A percentile compares a stretch with the other conserved stretches of the same genome.
Evolutionary conservation across 805 yeast genomes (phyloP).

Genomic region (Myxozyma neotropica): DNA sequence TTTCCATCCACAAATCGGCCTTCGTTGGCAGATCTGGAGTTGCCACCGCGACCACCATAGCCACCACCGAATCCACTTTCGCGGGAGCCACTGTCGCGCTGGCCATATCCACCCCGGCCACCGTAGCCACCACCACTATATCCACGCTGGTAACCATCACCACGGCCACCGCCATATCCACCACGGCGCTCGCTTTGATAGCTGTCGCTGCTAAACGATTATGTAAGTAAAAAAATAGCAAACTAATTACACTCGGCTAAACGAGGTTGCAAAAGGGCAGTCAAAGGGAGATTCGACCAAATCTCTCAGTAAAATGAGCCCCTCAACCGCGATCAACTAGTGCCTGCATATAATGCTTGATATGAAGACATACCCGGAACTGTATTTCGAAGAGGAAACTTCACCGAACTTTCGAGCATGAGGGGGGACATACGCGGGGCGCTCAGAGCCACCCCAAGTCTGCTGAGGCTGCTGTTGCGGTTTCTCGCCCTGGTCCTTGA

Average conservation of each 20-base stretch:
- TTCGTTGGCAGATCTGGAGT: slow-evolving; percentile 47
- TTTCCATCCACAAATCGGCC: slow-evolving; percentile 88
- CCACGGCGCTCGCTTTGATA: slow-evolving; percentile 27
- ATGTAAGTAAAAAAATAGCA: background rate
- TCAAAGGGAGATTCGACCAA: background rate
- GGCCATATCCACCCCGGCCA: slow-evolving; percentile 28
- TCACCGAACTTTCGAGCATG: slow-evolving; percentile 43
- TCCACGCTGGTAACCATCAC: slow-evolving; percentile 22
- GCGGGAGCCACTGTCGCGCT: slow-evolving; percentile 33
- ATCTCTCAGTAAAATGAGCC: background rate
- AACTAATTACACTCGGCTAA: background rate
- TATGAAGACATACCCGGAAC: slow-evolving; percentile 14
- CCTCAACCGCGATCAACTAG: background rate
- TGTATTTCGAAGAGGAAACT: slow-evolving; percentile 2
- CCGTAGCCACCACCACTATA: slow-evolving; percentile 29
- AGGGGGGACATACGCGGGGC: slow-evolving; percentile 56
- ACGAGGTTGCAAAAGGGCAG: background rate
- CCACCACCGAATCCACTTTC: slow-evolving; percentile 32
- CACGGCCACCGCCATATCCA: slow-evolving; percentile 28
- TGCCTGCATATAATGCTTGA: background rate
- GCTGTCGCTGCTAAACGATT: slow-evolving; percentile 10
- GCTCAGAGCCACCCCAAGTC: slow-evolving; percentile 6
- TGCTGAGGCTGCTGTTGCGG: background rate
- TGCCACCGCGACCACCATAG: slow-evolving; percentile 37
- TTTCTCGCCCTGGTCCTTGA: slow-evolving; percentile 21